These are phyloP conservation scores for Blumeria hordei DNA, from an alignment of 2,329 filamentous ascomycete genomes.

Conservation along the genomic window DNA sequence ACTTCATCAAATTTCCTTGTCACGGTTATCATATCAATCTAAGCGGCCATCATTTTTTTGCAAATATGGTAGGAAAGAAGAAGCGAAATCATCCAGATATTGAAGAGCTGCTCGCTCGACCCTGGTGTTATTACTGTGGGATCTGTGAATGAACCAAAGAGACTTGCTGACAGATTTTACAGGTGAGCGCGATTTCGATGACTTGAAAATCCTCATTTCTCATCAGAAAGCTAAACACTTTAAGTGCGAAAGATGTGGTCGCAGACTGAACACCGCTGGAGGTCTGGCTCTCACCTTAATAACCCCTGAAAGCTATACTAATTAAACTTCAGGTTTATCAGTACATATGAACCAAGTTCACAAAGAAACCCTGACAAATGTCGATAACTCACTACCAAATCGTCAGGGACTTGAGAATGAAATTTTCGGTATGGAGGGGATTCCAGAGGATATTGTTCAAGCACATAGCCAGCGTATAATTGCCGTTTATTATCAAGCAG, in stretches of 20 bases:
- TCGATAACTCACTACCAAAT: constrained; percentile 81
- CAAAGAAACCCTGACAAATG: constrained; percentile 67
- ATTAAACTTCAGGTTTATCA: constrained; percentile 40
- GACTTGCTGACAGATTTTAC: constrained; percentile 4
- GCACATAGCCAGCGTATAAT: constrained; percentile 73
- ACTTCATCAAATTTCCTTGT: not conserved
- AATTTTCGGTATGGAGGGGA: constrained; percentile 96
- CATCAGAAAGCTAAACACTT: constrained; percentile 99
- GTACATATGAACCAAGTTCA: constrained; percentile 98
- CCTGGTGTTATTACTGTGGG: constrained; percentile 95
- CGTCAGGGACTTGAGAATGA: constrained; percentile 72
- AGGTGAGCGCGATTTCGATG: constrained; percentile 91
- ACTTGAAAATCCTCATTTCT: constrained; percentile 83
- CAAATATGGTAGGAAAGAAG: constrained; percentile 55
- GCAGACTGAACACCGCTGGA: constrained; percentile 80
- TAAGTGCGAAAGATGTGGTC: constrained; percentile 79
- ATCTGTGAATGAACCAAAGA: not conserved
- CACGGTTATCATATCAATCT: not conserved
- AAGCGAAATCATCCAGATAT: constrained; percentile 68
- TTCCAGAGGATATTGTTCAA: constrained; percentile 63
- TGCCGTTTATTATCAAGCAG: constrained; percentile 61
- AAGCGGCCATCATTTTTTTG: not conserved
- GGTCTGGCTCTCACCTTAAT: constrained; percentile 27
- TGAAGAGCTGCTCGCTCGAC: constrained; percentile 65
- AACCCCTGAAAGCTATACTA: constrained; percentile 3